Percentiles rank a stretch among this genome's conserved stretches.
Evolutionary conservation across 2,329 filamentous ascomycete species (phyloP).

Genomic region (Nothophoma quercina): DNA sequence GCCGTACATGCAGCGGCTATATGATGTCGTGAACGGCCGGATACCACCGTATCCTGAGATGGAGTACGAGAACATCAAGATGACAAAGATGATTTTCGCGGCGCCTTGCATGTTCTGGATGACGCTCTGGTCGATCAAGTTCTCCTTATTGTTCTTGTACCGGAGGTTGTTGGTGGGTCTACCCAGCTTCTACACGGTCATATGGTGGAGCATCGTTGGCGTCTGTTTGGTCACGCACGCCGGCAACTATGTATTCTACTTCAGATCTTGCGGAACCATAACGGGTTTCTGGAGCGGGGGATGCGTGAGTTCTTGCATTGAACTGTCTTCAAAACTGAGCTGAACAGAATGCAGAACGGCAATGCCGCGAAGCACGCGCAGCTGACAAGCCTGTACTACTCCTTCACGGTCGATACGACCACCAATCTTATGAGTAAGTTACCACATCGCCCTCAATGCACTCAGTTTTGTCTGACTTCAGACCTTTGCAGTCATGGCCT

Average conservation of each 20-base stretch:
- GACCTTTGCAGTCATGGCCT: too few relatives aligned
- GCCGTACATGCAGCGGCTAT: slow-evolving; percentile 42
- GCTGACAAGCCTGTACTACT: slow-evolving; percentile 29
- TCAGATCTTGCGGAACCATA: slow-evolving; percentile 42
- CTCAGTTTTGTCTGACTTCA: too few relatives aligned
- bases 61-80: slow-evolving; percentile 32
- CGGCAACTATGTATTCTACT: slow-evolving; percentile 46
- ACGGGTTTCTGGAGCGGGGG: slow-evolving; percentile 20
- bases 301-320: slow-evolving; percentile 22
- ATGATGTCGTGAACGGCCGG: slow-evolving; percentile 31
- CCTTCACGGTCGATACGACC: slow-evolving; percentile 36
- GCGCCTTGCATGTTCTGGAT: slow-evolving; percentile 49
- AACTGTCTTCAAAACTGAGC: not conserved
- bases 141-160: slow-evolving; percentile 50
- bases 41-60: slow-evolving; percentile 36
- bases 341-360: not conserved
- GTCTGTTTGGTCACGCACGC: slow-evolving; percentile 45
- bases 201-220: slow-evolving; percentile 46
- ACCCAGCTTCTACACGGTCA: slow-evolving; percentile 30
- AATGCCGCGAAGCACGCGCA: slow-evolving; percentile 27
- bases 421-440: slow-evolving; percentile 41
- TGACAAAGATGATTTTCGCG: slow-evolving; percentile 50
- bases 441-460: slow-evolving; percentile 10
- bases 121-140: slow-evolving; percentile 50
- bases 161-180: slow-evolving; percentile 42